Conservation (phyloP, 768 basidiomycete genomes). For the Lepiota subincarnata region DNA sequence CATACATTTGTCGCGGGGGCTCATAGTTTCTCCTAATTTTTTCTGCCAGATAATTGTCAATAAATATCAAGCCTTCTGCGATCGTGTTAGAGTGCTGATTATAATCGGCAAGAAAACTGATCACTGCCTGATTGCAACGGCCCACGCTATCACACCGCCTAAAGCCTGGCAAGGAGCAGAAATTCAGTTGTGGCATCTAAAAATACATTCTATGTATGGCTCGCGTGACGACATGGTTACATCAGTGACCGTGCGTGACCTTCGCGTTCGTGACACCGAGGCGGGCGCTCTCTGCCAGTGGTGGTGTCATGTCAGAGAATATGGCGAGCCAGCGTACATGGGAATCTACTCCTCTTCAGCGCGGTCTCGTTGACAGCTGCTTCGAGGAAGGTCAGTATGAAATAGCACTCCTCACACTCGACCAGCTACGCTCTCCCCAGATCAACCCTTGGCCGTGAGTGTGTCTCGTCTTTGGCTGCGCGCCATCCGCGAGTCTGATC, state of each 20-base stretch:
- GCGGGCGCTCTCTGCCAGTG: background rate
- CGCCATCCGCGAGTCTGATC: slow-evolving; percentile 9
- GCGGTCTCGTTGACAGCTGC: slow-evolving; percentile 57
- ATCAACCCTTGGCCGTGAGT: slow-evolving; percentile 59
- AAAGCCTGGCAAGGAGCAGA: no score
- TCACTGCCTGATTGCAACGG: background rate
- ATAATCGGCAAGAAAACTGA: background rate
- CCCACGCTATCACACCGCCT: no score
- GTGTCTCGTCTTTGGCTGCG: background rate
- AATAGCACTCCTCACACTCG: slow-evolving; percentile 57
- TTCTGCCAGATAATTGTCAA: no score
- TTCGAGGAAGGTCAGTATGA: slow-evolving; percentile 79
- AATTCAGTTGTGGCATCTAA: no score
- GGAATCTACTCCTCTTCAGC: slow-evolving; percentile 14
- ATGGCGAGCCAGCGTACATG: slow-evolving; percentile 1
- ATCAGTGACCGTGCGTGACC: background rate
- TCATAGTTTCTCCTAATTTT: background rate
- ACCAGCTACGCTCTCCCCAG: slow-evolving; percentile 55
- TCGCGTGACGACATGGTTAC: no score
- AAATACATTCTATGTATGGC: no score
- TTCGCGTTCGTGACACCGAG: background rate
- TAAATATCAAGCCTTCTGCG: no score
- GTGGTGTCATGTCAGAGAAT: background rate
- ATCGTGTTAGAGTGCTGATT: no score
- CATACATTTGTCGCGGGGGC: background rate